These are phyloP conservation scores for Acarospora socialis DNA, from an alignment of 2,329 filamentous ascomycete genomes.

Conservation along the genomic window DNA sequence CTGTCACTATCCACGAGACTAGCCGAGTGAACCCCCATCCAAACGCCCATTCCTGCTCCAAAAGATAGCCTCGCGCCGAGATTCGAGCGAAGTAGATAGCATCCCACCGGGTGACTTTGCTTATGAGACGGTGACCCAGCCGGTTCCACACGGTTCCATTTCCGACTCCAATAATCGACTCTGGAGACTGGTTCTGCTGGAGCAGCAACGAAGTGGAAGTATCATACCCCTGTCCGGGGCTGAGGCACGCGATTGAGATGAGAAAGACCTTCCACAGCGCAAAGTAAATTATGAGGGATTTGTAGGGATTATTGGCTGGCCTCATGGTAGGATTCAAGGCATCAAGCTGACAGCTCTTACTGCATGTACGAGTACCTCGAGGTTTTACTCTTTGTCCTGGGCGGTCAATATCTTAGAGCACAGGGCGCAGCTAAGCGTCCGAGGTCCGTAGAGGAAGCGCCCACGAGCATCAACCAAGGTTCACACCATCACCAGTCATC, in stretches of 20 bases:
- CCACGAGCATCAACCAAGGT: no score
- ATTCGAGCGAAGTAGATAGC: conserved; percentile 44
- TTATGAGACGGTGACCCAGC: conserved; percentile 18
- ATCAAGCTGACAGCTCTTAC: no score
- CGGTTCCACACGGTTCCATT: not conserved
- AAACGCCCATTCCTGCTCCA: conserved; percentile 55
- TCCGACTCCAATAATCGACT: not conserved
- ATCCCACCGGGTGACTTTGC: conserved; percentile 46
- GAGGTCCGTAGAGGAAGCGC: no score
- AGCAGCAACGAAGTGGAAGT: conserved; percentile 42
- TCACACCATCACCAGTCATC: no score
- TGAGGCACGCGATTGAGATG: conserved; percentile 32
- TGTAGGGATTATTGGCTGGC: no score
- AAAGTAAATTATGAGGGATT: conserved; percentile 28
- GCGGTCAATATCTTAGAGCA: no score
- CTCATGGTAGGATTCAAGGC: no score
- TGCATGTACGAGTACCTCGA: no score
- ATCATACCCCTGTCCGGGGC: conserved; percentile 48
- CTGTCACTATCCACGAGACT: conserved; percentile 24
- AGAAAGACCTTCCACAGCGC: conserved; percentile 42
- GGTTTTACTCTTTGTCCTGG: no score
- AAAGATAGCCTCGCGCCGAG: conserved; percentile 39
- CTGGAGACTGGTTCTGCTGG: conserved; percentile 4
- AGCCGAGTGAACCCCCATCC: conserved; percentile 39
- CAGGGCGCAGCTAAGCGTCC: no score